phyloP scores from a whole-genome alignment of 208 protist species.

The Leishmania aethiopica region DNA sequence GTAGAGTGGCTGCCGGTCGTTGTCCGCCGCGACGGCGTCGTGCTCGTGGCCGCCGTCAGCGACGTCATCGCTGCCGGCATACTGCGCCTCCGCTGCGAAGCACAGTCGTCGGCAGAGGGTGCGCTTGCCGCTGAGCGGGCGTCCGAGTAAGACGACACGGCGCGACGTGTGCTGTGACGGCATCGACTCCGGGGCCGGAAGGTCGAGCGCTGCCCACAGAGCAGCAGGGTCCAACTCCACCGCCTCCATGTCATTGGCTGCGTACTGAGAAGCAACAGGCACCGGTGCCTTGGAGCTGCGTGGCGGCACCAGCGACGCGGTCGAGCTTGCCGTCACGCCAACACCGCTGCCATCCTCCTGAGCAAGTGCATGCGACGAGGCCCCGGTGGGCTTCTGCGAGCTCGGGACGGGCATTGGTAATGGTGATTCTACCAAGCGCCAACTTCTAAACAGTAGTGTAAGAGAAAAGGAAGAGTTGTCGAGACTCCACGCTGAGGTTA shows the following conservation, averaged over 20 bases:
- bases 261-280: not conserved
- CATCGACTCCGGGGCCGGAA: constrained; percentile 43
- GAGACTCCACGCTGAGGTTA: not conserved
- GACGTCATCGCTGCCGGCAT: constrained; percentile 16
- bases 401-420: not conserved
- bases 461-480: not conserved
- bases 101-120: constrained; percentile 67
- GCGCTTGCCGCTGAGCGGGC: constrained; percentile 74
- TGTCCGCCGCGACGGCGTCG: constrained; percentile 13
- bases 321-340: not conserved
- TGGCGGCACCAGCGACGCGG: not conserved
- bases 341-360: not conserved
- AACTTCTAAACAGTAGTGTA: not conserved
- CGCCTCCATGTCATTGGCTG: constrained; percentile 10
- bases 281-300: not conserved
- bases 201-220: constrained; percentile 59
- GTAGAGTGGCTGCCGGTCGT: constrained; percentile 33
- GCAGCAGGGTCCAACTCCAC: constrained; percentile 27
- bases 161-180: constrained; percentile 42
- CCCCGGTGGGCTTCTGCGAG: not conserved
- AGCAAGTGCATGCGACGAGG: not conserved
- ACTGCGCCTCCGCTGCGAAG: constrained; percentile 61
- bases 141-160: constrained; percentile 74
- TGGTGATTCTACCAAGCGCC: not conserved
- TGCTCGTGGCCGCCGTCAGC: constrained; percentile 2